Evolutionary conservation across 768 basidiomycete genomes (phyloP), one percentile per base, ranked within the genome.

Genomic region (Galerina sulciceps): DNA sequence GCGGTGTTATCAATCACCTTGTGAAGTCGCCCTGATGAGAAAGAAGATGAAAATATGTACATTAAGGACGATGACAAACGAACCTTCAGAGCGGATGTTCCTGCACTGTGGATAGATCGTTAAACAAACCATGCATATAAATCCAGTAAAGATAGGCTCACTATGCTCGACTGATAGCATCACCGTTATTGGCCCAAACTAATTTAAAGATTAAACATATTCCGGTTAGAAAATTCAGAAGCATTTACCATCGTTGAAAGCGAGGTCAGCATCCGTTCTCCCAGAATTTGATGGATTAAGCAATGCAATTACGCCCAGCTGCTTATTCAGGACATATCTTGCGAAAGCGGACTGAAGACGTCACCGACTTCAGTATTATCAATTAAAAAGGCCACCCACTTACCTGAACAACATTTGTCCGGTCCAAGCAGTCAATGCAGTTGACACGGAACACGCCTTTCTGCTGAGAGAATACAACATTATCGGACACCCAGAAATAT

Each of bases 121-220:
- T 55, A 11, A 40, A 15, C 15, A 4, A 35, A 13, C 26, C 26
- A n/a, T 38, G 36, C 31, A 10, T 3, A 44, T 9, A 37, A n/a
- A 26, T 53, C 42, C 9, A 44, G 53, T n/a, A 9, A 40, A 13
- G 56, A 65, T 42, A 80, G 88, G 69, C 26, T 31, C 69, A 92
- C 91, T 93, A 94, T 54, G 90, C 89, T 54, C 90, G 83, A 71
- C 92, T 95, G 58, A 97, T 92, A 5, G 93, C 90, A 70, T 99
- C 97, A 0, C 97, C 97, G 64, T 99, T 99, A 69, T 99, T 97
- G 2, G 97, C 97, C 97, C 97, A 99, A 15, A 94, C 92, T 92
- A 59, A 20, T 44, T 18, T 5, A 20, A 38, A 58, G 22, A 49
- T 47, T 46, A 43, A 20, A 49, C 13, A 42, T 13, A 35, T 18